phyloP scores from a whole-genome alignment of 805 yeast species.

The Candida oleophila region DNA sequence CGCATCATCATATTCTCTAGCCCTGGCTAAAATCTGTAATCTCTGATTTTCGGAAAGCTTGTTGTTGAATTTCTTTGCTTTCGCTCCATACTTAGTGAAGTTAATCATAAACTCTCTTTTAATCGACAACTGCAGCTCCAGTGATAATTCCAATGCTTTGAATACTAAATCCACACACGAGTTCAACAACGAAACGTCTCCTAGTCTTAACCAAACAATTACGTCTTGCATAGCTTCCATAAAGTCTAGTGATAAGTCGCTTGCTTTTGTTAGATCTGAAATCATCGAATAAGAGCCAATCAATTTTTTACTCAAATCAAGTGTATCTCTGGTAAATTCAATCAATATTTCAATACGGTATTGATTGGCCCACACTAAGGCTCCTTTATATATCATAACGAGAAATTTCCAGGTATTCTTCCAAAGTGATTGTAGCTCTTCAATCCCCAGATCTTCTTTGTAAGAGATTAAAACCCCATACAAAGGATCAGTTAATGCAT shows the following conservation, averaged over 20 bases:
- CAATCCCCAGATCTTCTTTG: slow-evolving; percentile 12
- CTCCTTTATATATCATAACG: slow-evolving; percentile 62
- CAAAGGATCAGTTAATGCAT: slow-evolving; percentile 63
- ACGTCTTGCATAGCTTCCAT: slow-evolving; percentile 65
- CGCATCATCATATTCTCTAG: slow-evolving; percentile 51
- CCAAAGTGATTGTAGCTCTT: slow-evolving; percentile 57
- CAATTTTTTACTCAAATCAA: slow-evolving; percentile 71
- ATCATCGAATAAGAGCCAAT: slow-evolving; percentile 62
- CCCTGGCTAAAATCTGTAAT: slow-evolving; percentile 58
- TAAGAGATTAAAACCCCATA: slow-evolving; percentile 46
- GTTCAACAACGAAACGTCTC: slow-evolving; percentile 70
- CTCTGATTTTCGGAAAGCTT: slow-evolving; percentile 69
- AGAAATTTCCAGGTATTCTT: slow-evolving; percentile 67
- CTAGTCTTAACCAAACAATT: slow-evolving; percentile 78
- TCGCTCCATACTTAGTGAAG: slow-evolving; percentile 63
- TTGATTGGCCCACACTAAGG: slow-evolving; percentile 72
- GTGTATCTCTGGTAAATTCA: slow-evolving; percentile 83
- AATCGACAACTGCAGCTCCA: slow-evolving; percentile 49
- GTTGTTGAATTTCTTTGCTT: slow-evolving; percentile 66
- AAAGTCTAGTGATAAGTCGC: slow-evolving; percentile 47
- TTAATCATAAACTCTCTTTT: slow-evolving; percentile 53
- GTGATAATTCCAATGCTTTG: slow-evolving; percentile 63
- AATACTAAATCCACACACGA: slow-evolving; percentile 73
- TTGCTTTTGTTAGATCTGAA: slow-evolving; percentile 13
- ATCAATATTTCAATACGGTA: slow-evolving; percentile 57